Conservation (phyloP, 2,329 filamentous ascomycete genomes). For the Penicillium glabrum region DNA sequence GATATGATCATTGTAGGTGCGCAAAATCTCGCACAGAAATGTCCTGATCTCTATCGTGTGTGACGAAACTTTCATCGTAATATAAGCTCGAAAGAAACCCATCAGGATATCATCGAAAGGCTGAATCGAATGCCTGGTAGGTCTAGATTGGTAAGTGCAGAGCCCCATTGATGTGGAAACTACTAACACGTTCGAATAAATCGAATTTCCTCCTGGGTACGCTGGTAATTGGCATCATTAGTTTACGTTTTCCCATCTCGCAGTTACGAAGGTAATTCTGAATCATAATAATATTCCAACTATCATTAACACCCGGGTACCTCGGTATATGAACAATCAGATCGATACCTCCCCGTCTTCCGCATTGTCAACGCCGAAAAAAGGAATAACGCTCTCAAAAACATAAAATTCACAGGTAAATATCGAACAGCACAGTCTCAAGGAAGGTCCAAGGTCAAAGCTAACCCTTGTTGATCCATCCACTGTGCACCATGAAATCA, state of each 20-base stretch:
- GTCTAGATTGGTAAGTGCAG: too few species aligned
- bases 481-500: conserved; percentile 90
- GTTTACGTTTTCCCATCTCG: background rate
- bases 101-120: background rate
- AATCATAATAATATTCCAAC: background rate
- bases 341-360: conserved; percentile 13
- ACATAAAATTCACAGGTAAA: conserved; percentile 12
- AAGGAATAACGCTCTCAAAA: conserved; percentile 11
- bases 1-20: too few species aligned
- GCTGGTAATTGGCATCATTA: too few species aligned
- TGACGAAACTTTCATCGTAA: background rate
- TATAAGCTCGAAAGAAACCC: background rate
- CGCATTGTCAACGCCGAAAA: conserved; percentile 15
- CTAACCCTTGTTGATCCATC: conserved; percentile 85
- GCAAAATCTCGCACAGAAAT: too few species aligned
- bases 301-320: conserved; percentile 4
- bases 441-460: conserved; percentile 1
- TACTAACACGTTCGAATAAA: too few species aligned
- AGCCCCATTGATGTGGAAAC: too few species aligned
- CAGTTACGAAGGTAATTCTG: background rate
- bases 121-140: conserved; percentile 2
- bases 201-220: too few species aligned
- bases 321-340: conserved; percentile 13
- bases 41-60: too few species aligned
- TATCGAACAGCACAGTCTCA: conserved; percentile 13